Evolutionary conservation across 805 yeast genomes (phyloP), one percentile per base, ranked within the genome.

Genomic region (Cyberlindnera subsufficiens): DNA sequence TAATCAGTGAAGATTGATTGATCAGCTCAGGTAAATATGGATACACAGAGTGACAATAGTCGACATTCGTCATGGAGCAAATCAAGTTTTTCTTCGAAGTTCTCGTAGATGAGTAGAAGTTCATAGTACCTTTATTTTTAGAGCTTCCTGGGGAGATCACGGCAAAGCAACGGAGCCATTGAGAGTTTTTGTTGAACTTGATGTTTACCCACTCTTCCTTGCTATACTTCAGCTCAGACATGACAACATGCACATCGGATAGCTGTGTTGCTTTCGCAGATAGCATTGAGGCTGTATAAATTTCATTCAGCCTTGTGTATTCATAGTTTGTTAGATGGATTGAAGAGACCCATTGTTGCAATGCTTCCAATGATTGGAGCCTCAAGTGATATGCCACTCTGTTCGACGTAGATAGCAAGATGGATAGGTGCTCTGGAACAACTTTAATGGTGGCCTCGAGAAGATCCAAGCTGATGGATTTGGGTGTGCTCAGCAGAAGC

Each of bases 181-280:
- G 69, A 37, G 77, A 72, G 35, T 78, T 64, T 45, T 74, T 77
- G 10, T 82, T 82, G 51, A 80, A 72, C 45, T 83, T 65, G 49
- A 81, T 58, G 54, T 77, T 75, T 56, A 80, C 76, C 84, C 85
- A 79, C 52, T 81, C 87, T 37, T 63, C 72, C 47, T 70, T 68
- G 5, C 69, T 54, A 50, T 65, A 72, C 39, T 67, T 61, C 46
- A 76, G 68, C 46, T 69, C 72, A 35, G 77, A 71, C 48, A 81
- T 63, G 16, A 81, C 63, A 2, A 80, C 75, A 52, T 79, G 77
- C 34, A 80, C 68, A 55, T 81, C 88, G 3, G 75, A 67, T 42
- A 81, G 66, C 40, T 65, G 58, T 3, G 78, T 66, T 1, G 82
- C 87, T 50, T 76, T 78, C 8, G 76, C 61, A 8, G 83, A 75